A percentile compares a stretch with the other conserved stretches of the same genome.
Conservation (phyloP, 2,329 filamentous ascomycete genomes). For the Dactylellina haptotyla region DNA sequence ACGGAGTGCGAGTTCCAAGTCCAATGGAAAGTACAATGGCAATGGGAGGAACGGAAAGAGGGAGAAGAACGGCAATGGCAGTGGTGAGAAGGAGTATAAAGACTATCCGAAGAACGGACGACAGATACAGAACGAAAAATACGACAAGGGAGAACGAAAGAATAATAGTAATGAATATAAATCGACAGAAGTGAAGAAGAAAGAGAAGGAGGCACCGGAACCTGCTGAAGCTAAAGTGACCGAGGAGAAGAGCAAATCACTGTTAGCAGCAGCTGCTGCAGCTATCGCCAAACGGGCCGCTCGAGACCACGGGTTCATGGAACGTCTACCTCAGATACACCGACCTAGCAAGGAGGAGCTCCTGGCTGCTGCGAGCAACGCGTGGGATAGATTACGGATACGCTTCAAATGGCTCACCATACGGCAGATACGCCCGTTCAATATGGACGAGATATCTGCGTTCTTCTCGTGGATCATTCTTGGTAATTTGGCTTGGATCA, state of each 20-base stretch:
- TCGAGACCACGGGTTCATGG: conserved; percentile 65
- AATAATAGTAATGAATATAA: not conserved
- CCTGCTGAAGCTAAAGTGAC: conserved; percentile 32
- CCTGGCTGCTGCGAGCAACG: conserved; percentile 87
- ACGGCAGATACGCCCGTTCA: conserved; percentile 90
- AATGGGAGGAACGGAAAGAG: conserved; percentile 10
- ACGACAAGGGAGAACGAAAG: conserved; percentile 36
- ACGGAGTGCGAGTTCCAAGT: conserved; percentile 47
- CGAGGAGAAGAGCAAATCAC: conserved; percentile 16
- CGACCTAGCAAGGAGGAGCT: conserved; percentile 93
- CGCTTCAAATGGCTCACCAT: conserved; percentile 99
- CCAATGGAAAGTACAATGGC: conserved; percentile 24
- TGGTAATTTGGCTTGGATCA: conserved; percentile 91
- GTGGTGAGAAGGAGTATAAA: conserved; percentile 25
- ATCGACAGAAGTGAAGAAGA: conserved; percentile 4
- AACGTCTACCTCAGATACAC: conserved; percentile 78
- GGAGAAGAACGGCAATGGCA: conserved; percentile 10
- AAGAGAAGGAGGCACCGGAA: conserved; percentile 13
- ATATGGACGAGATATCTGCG: conserved; percentile 93
- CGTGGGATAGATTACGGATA: conserved; percentile 88
- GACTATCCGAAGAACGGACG: conserved; percentile 18
- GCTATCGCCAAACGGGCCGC: conserved; percentile 54
- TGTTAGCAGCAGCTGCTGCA: conserved; percentile 40
- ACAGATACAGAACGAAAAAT: conserved; percentile 1
- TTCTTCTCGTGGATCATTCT: conserved; percentile 95